Base-by-base conservation (phyloP, 176 grass and related monocot genomes). In the Ampelocalamus luodianensis region DNA sequence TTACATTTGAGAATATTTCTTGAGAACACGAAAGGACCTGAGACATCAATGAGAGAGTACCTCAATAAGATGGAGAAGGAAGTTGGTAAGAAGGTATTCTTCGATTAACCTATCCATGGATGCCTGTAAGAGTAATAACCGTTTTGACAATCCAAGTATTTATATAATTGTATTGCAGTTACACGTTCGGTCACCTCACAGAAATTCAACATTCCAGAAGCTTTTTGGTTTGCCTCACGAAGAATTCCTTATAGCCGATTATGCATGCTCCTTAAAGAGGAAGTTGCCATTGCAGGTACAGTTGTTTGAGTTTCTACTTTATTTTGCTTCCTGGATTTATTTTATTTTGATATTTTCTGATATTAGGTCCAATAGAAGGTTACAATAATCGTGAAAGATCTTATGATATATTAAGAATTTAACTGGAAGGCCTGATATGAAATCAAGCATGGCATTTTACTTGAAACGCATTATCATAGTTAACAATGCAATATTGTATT, bases 191-290 rank as follows among this genome's bases (percentile, higher is more conserved):
- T 93, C 96, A 10, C 87, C 87, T 15, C 89, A 95, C 70, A 92
- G 92, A 82, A 98, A 98, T 72, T 93, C 83, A 20, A 86, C 85
- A 16, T 98, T 98, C 53, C 91, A 93, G 81, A 98, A 92, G 85
- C 71, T 95, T 82, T 95, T 98, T 80, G 54, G 44, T 66, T 77
- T 98, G 48, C 96, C 91, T 23, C 63, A 92, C 1, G 93, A 93
- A 78, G 95, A 98, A 87, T 98, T 95, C 83, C 91, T 98, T 67
- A 92, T 98, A 85, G 90, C 90, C n/a, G 96, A 95, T 71, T 98
- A 92, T 67, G 87, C 83, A 1, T 98, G 96, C 72, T 98, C 85
- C 50, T 82, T 98, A 72, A 95, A 89, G 86, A 92, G 91, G 65
- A 95, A 85, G 34, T 71, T 95, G 40, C 91, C 91, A 27, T 73